Conservation (phyloP, 805 yeast species). For the Wickerhamiella slavikovae region DNA sequence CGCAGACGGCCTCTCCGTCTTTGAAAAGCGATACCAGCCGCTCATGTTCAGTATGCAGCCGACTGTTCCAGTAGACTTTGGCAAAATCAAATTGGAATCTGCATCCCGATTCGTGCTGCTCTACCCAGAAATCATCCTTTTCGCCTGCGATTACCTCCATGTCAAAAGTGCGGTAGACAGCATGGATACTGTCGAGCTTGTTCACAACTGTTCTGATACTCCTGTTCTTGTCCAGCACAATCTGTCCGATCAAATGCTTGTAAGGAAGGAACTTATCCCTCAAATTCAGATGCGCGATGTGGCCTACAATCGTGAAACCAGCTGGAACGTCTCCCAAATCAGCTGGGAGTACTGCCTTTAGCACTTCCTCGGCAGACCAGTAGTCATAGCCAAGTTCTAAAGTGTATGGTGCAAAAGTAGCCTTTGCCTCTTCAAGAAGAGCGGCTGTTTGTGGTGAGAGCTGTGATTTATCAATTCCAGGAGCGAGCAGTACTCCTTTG, state of each 20-base stretch:
- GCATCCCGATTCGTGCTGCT: slow-evolving; percentile 78
- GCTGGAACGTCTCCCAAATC: slow-evolving; percentile 58
- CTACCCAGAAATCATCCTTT: slow-evolving; percentile 48
- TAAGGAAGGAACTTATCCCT: slow-evolving; percentile 70
- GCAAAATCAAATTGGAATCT: slow-evolving; percentile 70
- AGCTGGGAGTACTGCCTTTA: slow-evolving; percentile 56
- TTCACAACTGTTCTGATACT: slow-evolving; percentile 76
- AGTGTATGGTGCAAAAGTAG: slow-evolving; percentile 30
- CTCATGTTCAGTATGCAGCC: slow-evolving; percentile 85
- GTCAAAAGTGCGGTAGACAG: slow-evolving; percentile 74
- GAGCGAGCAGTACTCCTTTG: slow-evolving; percentile 42
- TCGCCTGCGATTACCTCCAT: slow-evolving; percentile 86
- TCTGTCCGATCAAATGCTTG: slow-evolving; percentile 67
- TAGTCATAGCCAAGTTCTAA: slow-evolving; percentile 46
- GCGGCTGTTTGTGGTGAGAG: slow-evolving; percentile 25
- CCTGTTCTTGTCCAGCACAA: slow-evolving; percentile 71
- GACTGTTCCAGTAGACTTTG: slow-evolving; percentile 93
- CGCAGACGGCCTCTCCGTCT: slow-evolving; percentile 62
- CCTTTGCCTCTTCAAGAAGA: slow-evolving; percentile 27
- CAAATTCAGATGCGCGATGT: slow-evolving; percentile 80
- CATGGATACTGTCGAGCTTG: slow-evolving; percentile 69
- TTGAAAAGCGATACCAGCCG: slow-evolving; percentile 42
- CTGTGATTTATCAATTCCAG: slow-evolving; percentile 21
- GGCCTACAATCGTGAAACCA: slow-evolving; percentile 87
- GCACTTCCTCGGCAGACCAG: slow-evolving; percentile 82